A percentile compares a stretch with the other conserved stretches of the same genome.
phyloP scores from a whole-genome alignment of 2,329 filamentous ascomycete species.

The Colletotrichum tanaceti region DNA sequence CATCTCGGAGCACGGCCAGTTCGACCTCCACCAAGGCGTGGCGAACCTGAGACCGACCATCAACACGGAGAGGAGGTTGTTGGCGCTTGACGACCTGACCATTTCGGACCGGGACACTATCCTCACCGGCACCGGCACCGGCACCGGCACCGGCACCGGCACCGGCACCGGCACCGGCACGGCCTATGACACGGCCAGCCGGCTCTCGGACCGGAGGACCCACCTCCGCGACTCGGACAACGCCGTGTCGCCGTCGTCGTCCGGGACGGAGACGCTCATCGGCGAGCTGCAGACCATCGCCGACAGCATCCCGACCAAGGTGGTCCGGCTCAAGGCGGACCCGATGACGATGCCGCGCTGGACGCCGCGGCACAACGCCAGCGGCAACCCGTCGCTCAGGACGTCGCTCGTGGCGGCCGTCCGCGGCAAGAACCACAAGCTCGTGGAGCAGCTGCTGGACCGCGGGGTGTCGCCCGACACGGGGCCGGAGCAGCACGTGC shows the following conservation, averaged over 20 bases:
- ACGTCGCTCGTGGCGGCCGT: constrained; percentile 65
- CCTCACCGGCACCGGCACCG: too few relatives aligned
- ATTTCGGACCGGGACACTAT: constrained; percentile 28
- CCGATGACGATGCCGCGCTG: constrained; percentile 63
- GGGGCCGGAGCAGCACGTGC: constrained; percentile 57
- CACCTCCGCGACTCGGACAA: constrained; percentile 45
- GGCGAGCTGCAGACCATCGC: constrained; percentile 46
- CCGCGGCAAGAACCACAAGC: constrained; percentile 66
- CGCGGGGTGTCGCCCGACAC: constrained; percentile 66
- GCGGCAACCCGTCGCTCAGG: constrained; percentile 57
- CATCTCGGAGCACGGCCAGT: constrained; percentile 40
- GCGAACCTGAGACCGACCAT: constrained; percentile 4
- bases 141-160: too few relatives aligned
- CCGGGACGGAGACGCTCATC: constrained; percentile 51
- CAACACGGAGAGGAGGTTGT: constrained; percentile 22
- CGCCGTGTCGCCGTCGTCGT: constrained; percentile 44
- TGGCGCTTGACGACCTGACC: constrained; percentile 22
- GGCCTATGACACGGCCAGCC: constrained; percentile 31
- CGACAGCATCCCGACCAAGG: constrained; percentile 46
- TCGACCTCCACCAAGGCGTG: constrained; percentile 28
- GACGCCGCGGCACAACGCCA: constrained; percentile 59
- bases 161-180: too few relatives aligned
- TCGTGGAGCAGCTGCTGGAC: constrained; percentile 68
- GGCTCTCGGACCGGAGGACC: constrained; percentile 40
- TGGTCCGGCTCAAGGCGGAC: constrained; percentile 63